phyloP scores from a whole-genome alignment of 2,329 filamentous ascomycete species.

The Colletotrichum sublineola region DNA sequence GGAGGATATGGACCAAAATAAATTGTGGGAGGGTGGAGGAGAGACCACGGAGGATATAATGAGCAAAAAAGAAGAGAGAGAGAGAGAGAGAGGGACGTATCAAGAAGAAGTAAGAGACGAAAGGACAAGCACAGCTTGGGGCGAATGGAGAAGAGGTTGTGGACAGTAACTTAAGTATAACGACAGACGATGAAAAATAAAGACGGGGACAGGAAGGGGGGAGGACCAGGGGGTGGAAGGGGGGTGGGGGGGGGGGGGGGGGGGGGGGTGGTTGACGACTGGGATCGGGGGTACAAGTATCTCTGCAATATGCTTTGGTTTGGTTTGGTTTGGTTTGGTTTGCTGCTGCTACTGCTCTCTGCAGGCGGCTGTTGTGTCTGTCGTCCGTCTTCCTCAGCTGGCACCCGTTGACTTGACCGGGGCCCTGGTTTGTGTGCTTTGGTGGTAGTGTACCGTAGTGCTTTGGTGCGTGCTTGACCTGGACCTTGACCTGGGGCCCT shows the following conservation, averaged over 20 bases:
- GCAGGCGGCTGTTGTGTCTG: background rate
- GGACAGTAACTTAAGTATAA: conserved; percentile 41
- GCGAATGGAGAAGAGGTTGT: conserved; percentile 29
- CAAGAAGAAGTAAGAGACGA: conserved; percentile 39
- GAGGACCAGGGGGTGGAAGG: conserved; percentile 1
- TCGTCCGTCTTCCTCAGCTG: background rate
- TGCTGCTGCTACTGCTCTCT: background rate
- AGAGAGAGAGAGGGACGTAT: conserved; percentile 34
- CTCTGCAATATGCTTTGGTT: background rate
- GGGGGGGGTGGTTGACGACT: background rate
- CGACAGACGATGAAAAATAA: conserved; percentile 33
- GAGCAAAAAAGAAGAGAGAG: conserved; percentile 22
- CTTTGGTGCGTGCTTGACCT: conserved; percentile 15
- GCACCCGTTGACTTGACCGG: background rate
- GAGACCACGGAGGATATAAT: conserved; percentile 6
- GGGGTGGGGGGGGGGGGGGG: background rate
- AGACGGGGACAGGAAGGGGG: conserved; percentile 21
- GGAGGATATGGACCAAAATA: conserved; percentile 30
- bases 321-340: no score
- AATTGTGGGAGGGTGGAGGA: background rate
- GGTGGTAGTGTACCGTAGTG: background rate
- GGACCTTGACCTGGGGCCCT: conserved; percentile 17
- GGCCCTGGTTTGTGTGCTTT: conserved; percentile 16
- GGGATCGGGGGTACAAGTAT: conserved; percentile 19
- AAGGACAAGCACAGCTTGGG: conserved; percentile 40